A percentile compares a stretch with the other conserved stretches of the same genome.
These are phyloP conservation scores for Chytriomyces hyalinus DNA, from an alignment of 192 early-diverging fungal species.

Conservation along the genomic window DNA sequence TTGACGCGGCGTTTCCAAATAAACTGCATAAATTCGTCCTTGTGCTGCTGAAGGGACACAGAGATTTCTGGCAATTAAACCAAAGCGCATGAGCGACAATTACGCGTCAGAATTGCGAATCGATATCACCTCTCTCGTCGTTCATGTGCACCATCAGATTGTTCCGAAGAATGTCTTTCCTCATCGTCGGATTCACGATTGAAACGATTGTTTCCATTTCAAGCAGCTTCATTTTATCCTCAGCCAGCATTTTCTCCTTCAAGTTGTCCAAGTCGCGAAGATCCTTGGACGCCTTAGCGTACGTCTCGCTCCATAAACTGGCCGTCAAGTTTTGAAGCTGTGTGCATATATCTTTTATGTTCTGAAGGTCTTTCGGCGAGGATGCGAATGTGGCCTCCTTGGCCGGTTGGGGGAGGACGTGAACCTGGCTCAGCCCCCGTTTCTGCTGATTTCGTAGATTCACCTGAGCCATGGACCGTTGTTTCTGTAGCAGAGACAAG, in stretches of 20 bases:
- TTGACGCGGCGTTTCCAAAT: conserved; percentile 59
- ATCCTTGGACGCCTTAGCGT: conserved; percentile 30
- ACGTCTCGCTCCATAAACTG: conserved; percentile 25
- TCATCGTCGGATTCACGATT: conserved; percentile 50
- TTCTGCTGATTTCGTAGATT: background rate
- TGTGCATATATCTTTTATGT: conserved; percentile 39
- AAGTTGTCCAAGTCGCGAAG: conserved; percentile 40
- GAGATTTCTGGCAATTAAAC: conserved; percentile 46
- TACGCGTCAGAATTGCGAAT: too few species aligned
- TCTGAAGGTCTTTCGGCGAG: conserved; percentile 25
- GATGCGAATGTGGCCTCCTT: background rate
- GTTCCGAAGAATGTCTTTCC: conserved; percentile 54
- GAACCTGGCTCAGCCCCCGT: background rate
- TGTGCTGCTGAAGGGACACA: conserved; percentile 51
- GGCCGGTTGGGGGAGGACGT: background rate
- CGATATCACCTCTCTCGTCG: conserved; percentile 56
- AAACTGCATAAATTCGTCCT: conserved; percentile 62
- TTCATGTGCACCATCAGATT: conserved; percentile 53
- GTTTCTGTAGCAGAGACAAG: background rate
- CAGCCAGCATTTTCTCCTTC: conserved; percentile 52
- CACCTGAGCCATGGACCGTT: background rate
- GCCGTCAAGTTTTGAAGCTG: conserved; percentile 38
- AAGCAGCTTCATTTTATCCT: conserved; percentile 54
- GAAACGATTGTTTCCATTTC: conserved; percentile 59
- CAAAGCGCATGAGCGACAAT: background rate